Percentiles rank a stretch among this genome's conserved stretches.
Evolutionary conservation across 495 filamentous ascomycete genomes (phyloP).

Genomic region (Hypoxylon subgilvum): DNA sequence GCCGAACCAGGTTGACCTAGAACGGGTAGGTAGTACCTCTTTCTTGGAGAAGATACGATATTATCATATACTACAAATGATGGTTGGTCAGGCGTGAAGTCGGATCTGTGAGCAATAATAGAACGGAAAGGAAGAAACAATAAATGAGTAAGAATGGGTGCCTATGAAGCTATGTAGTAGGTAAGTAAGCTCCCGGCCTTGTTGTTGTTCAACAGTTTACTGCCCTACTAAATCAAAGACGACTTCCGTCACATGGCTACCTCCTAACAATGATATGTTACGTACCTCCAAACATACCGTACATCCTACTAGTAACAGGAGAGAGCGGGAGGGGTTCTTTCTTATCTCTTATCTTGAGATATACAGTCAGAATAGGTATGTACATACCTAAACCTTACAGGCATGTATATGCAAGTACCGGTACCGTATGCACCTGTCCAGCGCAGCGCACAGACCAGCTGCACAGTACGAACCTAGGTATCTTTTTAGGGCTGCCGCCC

Average conservation of each 20-base stretch:
- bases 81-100: too few species aligned
- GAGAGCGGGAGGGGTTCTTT: neutral
- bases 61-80: too few species aligned
- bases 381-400: neutral
- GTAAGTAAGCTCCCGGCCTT: too few species aligned
- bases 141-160: too few species aligned
- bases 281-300: neutral
- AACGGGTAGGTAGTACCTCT: too few species aligned
- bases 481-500: constrained; percentile 26
- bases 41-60: too few species aligned
- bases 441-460: neutral
- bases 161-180: too few species aligned
- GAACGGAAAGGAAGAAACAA: too few species aligned
- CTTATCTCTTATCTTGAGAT: constrained; percentile 19
- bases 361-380: neutral
- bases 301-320: neutral
- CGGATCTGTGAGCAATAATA: too few species aligned
- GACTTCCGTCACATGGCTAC: constrained; percentile 30
- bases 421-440: neutral
- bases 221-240: constrained; percentile 12
- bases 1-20: too few species aligned
- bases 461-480: neutral
- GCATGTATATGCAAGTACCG: neutral
- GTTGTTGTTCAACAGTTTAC: too few species aligned
- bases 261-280: too few species aligned